These are phyloP conservation scores for Pistacia integerrima DNA, from an alignment of 345 rosid species.

Conservation along the genomic window DNA sequence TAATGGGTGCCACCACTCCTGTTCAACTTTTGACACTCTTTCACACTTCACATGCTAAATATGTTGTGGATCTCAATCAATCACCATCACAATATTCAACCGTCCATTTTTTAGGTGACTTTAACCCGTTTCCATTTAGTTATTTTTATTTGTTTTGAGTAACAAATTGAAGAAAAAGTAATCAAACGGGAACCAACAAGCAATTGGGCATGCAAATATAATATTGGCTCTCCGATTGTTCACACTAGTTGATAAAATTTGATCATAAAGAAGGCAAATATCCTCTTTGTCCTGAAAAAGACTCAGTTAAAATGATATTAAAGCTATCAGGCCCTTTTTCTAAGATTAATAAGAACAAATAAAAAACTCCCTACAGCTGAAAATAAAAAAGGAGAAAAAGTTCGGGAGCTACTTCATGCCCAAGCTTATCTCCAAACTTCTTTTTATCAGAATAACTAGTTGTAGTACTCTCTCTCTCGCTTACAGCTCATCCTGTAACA, in stretches of 20 bases:
- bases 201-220: no score
- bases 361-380: constrained; percentile 20
- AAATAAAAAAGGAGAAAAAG: not conserved
- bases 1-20: no score
- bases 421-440: not conserved
- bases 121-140: no score
- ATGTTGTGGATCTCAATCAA: no score
- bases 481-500: constrained; percentile 82
- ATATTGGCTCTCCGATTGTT: not conserved
- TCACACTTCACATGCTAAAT: no score
- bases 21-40: no score
- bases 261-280: not conserved
- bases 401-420: constrained; percentile 6
- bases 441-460: not conserved
- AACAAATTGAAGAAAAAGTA: no score
- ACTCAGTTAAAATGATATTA: not conserved
- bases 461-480: constrained; percentile 18
- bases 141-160: no score
- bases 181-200: no score
- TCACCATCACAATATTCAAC: no score
- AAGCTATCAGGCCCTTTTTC: constrained; percentile 2
- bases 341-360: not conserved
- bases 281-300: not conserved
- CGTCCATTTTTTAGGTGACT: no score
- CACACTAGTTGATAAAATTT: constrained; percentile 13